phyloP scores from a whole-genome alignment of 2,329 filamentous ascomycete species.

The Pestalotiopsis sp. region DNA sequence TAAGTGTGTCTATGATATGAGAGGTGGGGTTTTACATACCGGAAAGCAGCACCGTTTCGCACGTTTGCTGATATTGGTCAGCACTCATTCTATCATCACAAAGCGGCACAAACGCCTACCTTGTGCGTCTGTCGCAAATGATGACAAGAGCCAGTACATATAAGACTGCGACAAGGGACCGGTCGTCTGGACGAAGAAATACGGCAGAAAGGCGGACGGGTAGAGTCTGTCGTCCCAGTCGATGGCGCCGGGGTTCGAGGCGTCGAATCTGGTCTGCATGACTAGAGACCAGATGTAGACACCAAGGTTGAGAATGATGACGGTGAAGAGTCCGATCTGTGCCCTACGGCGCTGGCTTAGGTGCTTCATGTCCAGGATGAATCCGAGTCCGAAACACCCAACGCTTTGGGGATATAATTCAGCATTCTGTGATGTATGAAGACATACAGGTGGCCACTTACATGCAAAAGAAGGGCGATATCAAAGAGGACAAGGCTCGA shows the following conservation, averaged over 20 bases:
- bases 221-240: constrained; percentile 47
- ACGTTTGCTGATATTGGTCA: constrained; percentile 35
- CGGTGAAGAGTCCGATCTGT: constrained; percentile 44
- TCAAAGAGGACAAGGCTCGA: constrained; percentile 43
- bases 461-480: constrained; percentile 53
- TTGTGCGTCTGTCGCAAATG: constrained; percentile 42
- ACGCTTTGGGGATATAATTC: constrained; percentile 25
- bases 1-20: not conserved
- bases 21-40: constrained; percentile 13
- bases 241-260: constrained; percentile 40
- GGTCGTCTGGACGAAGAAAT: constrained; percentile 48
- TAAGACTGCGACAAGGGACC: constrained; percentile 44
- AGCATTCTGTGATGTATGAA: not conserved
- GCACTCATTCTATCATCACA: not conserved
- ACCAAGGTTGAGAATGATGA: constrained; percentile 46
- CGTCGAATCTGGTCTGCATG: constrained; percentile 44
- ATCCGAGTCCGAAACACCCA: constrained; percentile 50
- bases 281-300: constrained; percentile 52
- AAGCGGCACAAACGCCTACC: constrained; percentile 20
- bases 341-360: constrained; percentile 45
- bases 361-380: constrained; percentile 41
- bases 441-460: constrained; percentile 19
- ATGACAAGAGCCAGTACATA: constrained; percentile 46
- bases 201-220: constrained; percentile 44
- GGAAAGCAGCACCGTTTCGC: constrained; percentile 41